Percentiles rank a stretch among this genome's conserved stretches.
These are phyloP conservation scores for Globisporangium iwayamae DNA, from an alignment of 352 stramenopile genomes.

Conservation along the genomic window DNA sequence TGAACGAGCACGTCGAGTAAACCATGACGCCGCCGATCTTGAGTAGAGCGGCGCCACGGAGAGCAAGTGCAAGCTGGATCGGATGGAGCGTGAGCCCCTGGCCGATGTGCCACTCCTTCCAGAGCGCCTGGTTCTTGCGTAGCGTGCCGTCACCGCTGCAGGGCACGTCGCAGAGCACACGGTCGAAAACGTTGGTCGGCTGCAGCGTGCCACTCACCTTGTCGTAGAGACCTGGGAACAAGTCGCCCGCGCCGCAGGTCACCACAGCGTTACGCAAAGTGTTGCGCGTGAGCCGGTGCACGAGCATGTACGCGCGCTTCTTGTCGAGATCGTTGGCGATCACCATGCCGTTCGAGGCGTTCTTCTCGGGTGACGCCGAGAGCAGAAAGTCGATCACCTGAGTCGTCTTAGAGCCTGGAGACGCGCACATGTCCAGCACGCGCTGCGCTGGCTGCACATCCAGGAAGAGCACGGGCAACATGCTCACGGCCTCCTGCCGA, in stretches of 20 bases:
- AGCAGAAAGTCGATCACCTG: slow-evolving; percentile 93
- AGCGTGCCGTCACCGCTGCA: slow-evolving; percentile 98
- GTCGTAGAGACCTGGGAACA: slow-evolving; percentile 91
- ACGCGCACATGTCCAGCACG: slow-evolving; percentile 90
- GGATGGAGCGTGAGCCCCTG: slow-evolving; percentile 91
- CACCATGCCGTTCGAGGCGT: slow-evolving; percentile 71
- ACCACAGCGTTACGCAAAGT: slow-evolving; percentile 87
- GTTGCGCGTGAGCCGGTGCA: slow-evolving; percentile 90
- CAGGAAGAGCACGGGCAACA: slow-evolving; percentile 98
- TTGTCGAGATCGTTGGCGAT: slow-evolving; percentile 96
- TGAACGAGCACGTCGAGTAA: slow-evolving; percentile 97
- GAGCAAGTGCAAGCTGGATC: slow-evolving; percentile 92
- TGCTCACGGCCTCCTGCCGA: slow-evolving; percentile 97
- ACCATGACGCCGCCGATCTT: slow-evolving; percentile 91
- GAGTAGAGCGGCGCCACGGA: slow-evolving; percentile 88
- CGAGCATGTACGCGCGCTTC: slow-evolving; percentile 97
- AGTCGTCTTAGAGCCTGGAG: slow-evolving; percentile 98
- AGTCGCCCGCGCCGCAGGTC: slow-evolving; percentile 90
- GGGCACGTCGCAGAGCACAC: slow-evolving; percentile 97
- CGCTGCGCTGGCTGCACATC: slow-evolving; percentile 85
- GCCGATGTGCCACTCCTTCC: slow-evolving; percentile 92
- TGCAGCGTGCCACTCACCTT: slow-evolving; percentile 25
- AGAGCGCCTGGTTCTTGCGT: slow-evolving; percentile 95
- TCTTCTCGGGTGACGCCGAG: background rate
- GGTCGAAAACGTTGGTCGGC: slow-evolving; percentile 93